These are phyloP conservation scores for Gynochthodes officinalis DNA, from an alignment of 257 asterid genomes.

Conservation along the genomic window DNA sequence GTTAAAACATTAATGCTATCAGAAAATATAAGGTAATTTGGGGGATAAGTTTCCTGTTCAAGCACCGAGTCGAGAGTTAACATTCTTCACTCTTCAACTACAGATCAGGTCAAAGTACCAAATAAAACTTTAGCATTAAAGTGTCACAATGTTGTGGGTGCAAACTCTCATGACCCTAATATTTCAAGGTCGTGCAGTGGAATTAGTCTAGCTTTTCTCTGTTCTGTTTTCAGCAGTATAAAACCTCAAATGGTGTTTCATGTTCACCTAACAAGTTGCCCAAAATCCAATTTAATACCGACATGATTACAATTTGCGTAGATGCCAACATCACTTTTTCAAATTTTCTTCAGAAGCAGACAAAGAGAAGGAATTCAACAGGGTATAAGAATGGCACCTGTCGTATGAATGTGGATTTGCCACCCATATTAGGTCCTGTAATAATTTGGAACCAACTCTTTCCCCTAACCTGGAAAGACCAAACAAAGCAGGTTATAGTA, in stretches of 20 bases:
- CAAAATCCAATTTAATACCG: background rate
- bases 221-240: background rate
- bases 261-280: background rate
- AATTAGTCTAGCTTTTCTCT: background rate
- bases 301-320: background rate
- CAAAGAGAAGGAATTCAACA: background rate
- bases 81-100: background rate
- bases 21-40: background rate
- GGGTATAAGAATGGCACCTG: slow-evolving; percentile 50
- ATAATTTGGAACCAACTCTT: slow-evolving; percentile 97
- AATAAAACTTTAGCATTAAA: background rate
- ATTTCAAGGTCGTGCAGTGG: background rate
- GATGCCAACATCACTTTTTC: background rate
- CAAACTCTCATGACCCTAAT: background rate
- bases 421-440: slow-evolving; percentile 99
- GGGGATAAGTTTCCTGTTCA: background rate
- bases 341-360: background rate
- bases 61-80: too few species aligned
- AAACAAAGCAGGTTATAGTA: slow-evolving; percentile 18
- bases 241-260: background rate
- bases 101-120: background rate
- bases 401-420: slow-evolving; percentile 91
- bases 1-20: background rate
- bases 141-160: background rate
- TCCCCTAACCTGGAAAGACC: slow-evolving; percentile 63